Percentiles rank a stretch among this genome's conserved stretches.
phyloP scores from a whole-genome alignment of 2,329 filamentous ascomycete species.

The Colletotrichum sp. region DNA sequence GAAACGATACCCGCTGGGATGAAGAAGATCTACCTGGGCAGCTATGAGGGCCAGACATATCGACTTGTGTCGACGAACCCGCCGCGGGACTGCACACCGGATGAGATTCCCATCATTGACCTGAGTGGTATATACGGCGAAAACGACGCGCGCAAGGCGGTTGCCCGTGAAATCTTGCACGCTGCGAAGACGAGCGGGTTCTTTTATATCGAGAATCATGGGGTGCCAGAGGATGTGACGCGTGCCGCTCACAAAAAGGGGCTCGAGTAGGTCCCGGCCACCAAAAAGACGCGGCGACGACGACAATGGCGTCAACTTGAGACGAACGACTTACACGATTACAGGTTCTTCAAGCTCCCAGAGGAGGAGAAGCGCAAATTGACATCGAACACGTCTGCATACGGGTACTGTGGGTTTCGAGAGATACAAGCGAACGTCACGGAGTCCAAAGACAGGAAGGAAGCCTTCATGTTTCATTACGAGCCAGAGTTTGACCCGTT shows the following conservation, averaged over 20 bases:
- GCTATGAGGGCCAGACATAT: constrained; percentile 11
- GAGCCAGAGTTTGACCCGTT: constrained; percentile 44
- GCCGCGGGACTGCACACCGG: constrained; percentile 41
- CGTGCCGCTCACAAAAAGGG: constrained; percentile 21
- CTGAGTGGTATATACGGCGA: constrained; percentile 39
- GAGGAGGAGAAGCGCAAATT: constrained; percentile 30
- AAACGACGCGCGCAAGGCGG: constrained; percentile 34
- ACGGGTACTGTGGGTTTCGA: constrained; percentile 12
- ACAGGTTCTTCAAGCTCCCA: constrained; percentile 32
- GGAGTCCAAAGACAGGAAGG: constrained; percentile 32
- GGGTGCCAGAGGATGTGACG: constrained; percentile 37
- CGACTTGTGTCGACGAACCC: constrained; percentile 24
- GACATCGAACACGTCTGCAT: constrained; percentile 25
- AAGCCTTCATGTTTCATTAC: constrained; percentile 38
- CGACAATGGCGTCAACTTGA: neutral
- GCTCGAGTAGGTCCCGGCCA: constrained; percentile 24
- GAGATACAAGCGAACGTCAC: constrained; percentile 23
- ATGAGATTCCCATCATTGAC: constrained; percentile 53
- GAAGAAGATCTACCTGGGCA: constrained; percentile 2
- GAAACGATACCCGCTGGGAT: neutral
- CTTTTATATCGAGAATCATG: constrained; percentile 53
- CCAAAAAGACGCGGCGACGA: neutral
- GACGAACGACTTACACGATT: constrained; percentile 15
- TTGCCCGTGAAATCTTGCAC: constrained; percentile 41
- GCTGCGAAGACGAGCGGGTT: constrained; percentile 49